Evolutionary conservation across 2,329 filamentous ascomycete species (phyloP), one percentile per base, ranked within the genome.

Genomic region (Trichoderma sp.): DNA sequence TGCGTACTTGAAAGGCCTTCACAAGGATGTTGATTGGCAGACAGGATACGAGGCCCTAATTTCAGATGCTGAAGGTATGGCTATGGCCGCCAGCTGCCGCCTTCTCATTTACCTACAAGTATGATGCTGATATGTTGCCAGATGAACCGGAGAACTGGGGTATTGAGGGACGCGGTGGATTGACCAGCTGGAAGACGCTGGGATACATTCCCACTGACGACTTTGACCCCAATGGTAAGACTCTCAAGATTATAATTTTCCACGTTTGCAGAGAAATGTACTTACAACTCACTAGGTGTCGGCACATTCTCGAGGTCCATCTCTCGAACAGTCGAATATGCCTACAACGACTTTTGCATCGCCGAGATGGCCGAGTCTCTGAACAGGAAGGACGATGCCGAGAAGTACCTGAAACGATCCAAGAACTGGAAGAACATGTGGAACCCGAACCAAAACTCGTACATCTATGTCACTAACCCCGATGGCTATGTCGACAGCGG

Each of bases 321-420:
- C 29, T 92, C 89, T 1, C 84, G 92, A 3, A 93, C 90, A 0
- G 86, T 93, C 4, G 92, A 94, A 75, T 94, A 94, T 74, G 89
- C 90, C 0, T 94, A 93, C 78, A 86, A 94, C 71, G 92, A 94
- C 78, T 94, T 90, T 72, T 89, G 87, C 72, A 89, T 92, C 64
- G 85, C 87, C 1, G 78, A 85, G 34, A 83, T 93, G 58, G 89
- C 90, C 5, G 80, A 83, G 25, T 84, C 80, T 0, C 77, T 92
- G 19, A 86, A 85, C 12, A 81, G 86, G 66, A 73, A 72, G 2
- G 78, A 78, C 0, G 87, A 90, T 56, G 80, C 81, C 64, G 72
- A 79, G 7, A 90, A 89, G 73, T 93, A 93, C 72, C 77, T 84
- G 9, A 76, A 78, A 10, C 84, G 90, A 35, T 86, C 88, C 13